Evolutionary conservation across 2,329 filamentous ascomycete genomes (phyloP).

Genomic region (Pseudogymnoascus pannorum): DNA sequence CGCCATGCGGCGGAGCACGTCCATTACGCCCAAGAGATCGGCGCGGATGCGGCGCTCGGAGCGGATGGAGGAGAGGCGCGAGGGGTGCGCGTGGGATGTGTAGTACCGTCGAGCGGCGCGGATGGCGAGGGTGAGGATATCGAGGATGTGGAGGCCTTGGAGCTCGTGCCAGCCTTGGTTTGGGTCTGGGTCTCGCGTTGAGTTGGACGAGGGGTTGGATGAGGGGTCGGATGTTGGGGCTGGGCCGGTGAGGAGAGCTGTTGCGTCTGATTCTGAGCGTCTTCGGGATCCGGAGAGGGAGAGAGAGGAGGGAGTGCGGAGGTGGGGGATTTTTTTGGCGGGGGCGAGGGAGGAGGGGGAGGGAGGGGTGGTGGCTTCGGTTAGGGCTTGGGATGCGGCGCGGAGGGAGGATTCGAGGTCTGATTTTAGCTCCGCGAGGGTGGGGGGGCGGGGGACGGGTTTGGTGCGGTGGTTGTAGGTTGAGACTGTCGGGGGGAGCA

Average conservation of each 20-base stretch:
- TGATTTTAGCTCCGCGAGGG: constrained; percentile 68
- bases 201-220: constrained; percentile 9
- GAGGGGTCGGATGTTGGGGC: not conserved
- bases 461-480: constrained; percentile 86
- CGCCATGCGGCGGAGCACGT: constrained; percentile 87
- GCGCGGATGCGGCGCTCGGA: constrained; percentile 77
- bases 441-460: constrained; percentile 74
- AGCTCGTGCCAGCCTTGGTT: constrained; percentile 70
- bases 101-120: constrained; percentile 94
- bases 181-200: constrained; percentile 30
- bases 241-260: not conserved
- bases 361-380: constrained; percentile 40
- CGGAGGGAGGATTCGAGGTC: constrained; percentile 61
- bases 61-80: constrained; percentile 78
- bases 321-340: constrained; percentile 28
- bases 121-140: constrained; percentile 91
- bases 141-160: constrained; percentile 85
- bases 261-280: constrained; percentile 12
- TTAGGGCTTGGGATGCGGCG: constrained; percentile 61
- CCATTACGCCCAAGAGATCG: constrained; percentile 79
- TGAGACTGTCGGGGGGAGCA: constrained; percentile 94
- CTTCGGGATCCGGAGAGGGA: not conserved
- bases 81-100: constrained; percentile 80
- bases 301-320: constrained; percentile 24
- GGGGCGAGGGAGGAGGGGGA: constrained; percentile 18